phyloP scores from a whole-genome alignment of 495 filamentous ascomycete species.

The Podospora pseudocomata region DNA sequence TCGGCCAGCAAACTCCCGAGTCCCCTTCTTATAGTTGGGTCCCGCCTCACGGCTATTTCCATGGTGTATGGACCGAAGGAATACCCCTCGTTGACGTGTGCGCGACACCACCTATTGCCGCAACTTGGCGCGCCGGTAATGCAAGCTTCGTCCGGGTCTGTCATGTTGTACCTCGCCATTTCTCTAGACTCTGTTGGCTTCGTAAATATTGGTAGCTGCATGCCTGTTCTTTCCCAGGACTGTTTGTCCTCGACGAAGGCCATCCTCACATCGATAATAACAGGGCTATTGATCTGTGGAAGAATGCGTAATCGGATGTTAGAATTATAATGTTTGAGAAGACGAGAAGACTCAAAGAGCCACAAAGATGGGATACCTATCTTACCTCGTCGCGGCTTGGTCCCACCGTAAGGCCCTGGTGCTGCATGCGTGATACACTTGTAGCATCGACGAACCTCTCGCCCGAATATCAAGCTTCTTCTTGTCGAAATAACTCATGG shows the following conservation, averaged over 20 bases:
- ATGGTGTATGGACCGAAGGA: too few relatives aligned
- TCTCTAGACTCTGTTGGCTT: neutral
- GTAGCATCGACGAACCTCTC: constrained; percentile 30
- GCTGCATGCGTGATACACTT: constrained; percentile 31
- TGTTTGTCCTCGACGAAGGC: constrained; percentile 25
- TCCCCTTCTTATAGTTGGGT: neutral
- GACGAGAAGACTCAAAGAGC: too few relatives aligned
- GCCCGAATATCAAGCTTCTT: constrained; percentile 26
- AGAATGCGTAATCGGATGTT: too few relatives aligned
- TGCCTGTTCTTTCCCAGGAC: neutral
- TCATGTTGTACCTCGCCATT: neutral
- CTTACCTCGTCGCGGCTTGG: constrained; percentile 35
- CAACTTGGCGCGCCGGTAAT: neutral
- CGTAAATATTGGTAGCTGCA: too few relatives aligned
- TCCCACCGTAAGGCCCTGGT: constrained; percentile 32
- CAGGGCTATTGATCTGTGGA: constrained; percentile 28
- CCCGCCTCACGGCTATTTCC: too few relatives aligned
- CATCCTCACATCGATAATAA: constrained; percentile 37
- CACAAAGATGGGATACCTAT: too few relatives aligned
- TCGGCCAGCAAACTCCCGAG: neutral
- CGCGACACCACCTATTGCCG: neutral
- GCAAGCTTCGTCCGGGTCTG: too few relatives aligned
- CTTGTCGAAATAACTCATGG: constrained; percentile 14
- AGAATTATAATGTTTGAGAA: too few relatives aligned
- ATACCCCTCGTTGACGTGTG: neutral